Conservation (phyloP, 2,329 filamentous ascomycete species). For the Colletotrichum truncatum region DNA sequence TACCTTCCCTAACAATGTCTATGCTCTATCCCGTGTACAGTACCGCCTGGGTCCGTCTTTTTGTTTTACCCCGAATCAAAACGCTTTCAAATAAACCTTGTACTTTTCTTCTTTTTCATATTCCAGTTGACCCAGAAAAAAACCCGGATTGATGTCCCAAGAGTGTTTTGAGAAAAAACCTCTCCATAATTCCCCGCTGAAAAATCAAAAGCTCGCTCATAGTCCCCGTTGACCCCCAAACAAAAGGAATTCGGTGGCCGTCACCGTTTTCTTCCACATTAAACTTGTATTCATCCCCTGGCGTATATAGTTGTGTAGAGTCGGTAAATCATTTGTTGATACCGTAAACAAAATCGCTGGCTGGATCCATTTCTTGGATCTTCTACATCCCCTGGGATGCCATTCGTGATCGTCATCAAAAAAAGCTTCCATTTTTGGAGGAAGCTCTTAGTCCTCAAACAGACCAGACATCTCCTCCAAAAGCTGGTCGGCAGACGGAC, state of each 20-base stretch:
- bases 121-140: background rate
- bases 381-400: background rate
- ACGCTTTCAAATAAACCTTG: background rate
- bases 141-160: background rate
- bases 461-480: conserved; percentile 28
- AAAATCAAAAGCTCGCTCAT: background rate
- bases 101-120: background rate
- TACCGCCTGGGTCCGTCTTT: background rate
- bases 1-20: background rate
- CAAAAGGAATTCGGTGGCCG: conserved; percentile 7
- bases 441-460: conserved; percentile 10
- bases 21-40: conserved; percentile 23
- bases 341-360: background rate
- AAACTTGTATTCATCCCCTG: conserved; percentile 5
- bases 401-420: background rate
- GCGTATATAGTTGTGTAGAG: background rate
- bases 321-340: background rate
- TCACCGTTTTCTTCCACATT: conserved; percentile 18
- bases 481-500: conserved; percentile 23
- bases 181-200: background rate
- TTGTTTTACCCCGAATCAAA: background rate
- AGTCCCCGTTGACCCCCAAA: background rate
- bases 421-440: background rate
- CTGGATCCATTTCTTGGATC: background rate
- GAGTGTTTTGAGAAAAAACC: background rate